Conservation (phyloP, 2,329 filamentous ascomycete genomes). For the Aspergillus sp. region DNA sequence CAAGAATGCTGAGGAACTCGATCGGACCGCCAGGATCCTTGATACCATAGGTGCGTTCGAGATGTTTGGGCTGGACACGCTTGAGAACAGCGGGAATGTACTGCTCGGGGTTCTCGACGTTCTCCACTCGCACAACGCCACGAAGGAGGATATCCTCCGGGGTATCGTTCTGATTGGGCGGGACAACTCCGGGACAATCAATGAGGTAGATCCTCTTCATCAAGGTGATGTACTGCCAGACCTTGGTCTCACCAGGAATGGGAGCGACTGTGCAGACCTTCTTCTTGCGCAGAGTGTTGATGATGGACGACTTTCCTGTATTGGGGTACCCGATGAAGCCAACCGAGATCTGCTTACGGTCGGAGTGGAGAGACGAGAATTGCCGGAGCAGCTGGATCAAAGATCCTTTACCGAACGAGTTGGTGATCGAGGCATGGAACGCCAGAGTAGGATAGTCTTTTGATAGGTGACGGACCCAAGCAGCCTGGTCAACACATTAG, state of each 20-base stretch:
- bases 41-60: slow-evolving; percentile 91
- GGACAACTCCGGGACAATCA: slow-evolving; percentile 95
- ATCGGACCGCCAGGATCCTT: slow-evolving; percentile 76
- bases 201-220: slow-evolving; percentile 96
- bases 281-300: slow-evolving; percentile 94
- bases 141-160: slow-evolving; percentile 87
- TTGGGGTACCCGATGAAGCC: slow-evolving; percentile 91
- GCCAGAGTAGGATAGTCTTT: slow-evolving; percentile 93
- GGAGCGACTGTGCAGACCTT: slow-evolving; percentile 92
- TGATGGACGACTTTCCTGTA: slow-evolving; percentile 93
- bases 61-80: slow-evolving; percentile 81
- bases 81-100: slow-evolving; percentile 84
- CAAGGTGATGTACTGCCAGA: slow-evolving; percentile 96
- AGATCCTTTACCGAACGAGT: slow-evolving; percentile 95
- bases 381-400: slow-evolving; percentile 90
- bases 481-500: slow-evolving; percentile 65
- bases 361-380: slow-evolving; percentile 86
- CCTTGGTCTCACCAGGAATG: slow-evolving; percentile 94
- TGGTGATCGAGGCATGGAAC: slow-evolving; percentile 92
- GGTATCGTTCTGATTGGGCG: slow-evolving; percentile 80
- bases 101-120: slow-evolving; percentile 94
- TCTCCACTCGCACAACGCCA: slow-evolving; percentile 92
- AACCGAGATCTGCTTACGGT: slow-evolving; percentile 92
- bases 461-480: slow-evolving; percentile 86
- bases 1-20: slow-evolving; percentile 84